These are phyloP conservation scores for Chloropicon primus DNA, from an alignment of 139 green algal genomes.

Conservation along the genomic window DNA sequence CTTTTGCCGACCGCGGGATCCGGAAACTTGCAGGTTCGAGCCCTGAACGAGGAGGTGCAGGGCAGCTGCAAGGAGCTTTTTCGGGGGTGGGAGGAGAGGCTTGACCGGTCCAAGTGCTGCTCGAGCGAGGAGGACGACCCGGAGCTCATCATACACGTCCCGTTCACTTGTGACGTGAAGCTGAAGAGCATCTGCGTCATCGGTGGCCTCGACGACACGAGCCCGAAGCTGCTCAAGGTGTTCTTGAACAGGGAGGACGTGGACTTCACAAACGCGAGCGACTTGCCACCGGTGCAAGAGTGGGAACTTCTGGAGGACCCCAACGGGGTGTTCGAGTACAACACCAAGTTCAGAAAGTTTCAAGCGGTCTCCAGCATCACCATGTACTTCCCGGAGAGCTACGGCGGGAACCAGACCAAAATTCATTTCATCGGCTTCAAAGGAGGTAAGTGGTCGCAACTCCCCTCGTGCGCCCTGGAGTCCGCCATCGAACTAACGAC, in stretches of 20 bases:
- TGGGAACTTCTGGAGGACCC: conserved; percentile 59
- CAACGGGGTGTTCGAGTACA: conserved; percentile 43
- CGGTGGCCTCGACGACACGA: conserved; percentile 30
- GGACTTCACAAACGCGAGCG: conserved; percentile 48
- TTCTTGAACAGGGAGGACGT: conserved; percentile 73
- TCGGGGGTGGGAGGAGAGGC: background rate
- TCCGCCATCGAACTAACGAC: background rate
- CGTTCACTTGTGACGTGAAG: conserved; percentile 58
- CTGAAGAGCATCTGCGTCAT: conserved; percentile 69
- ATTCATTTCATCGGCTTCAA: conserved; percentile 74
- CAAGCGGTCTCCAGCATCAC: conserved; percentile 63
- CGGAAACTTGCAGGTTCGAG: conserved; percentile 37
- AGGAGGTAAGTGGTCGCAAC: conserved; percentile 49
- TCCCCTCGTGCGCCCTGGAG: background rate
- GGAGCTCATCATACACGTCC: conserved; percentile 77
- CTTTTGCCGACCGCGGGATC: background rate
- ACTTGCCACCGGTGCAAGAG: conserved; percentile 54
- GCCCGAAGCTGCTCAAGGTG: conserved; percentile 43
- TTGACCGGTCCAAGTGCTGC: background rate
- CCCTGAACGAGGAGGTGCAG: conserved; percentile 55
- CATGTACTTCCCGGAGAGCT: conserved; percentile 56
- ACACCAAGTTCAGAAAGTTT: conserved; percentile 61
- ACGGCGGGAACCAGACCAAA: conserved; percentile 32
- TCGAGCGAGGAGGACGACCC: conserved; percentile 66
- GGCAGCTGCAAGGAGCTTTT: conserved; percentile 36